Evolutionary conservation across 768 basidiomycete species (phyloP), one percentile per base, ranked within the genome.

Genomic region (Boletales sp.): DNA sequence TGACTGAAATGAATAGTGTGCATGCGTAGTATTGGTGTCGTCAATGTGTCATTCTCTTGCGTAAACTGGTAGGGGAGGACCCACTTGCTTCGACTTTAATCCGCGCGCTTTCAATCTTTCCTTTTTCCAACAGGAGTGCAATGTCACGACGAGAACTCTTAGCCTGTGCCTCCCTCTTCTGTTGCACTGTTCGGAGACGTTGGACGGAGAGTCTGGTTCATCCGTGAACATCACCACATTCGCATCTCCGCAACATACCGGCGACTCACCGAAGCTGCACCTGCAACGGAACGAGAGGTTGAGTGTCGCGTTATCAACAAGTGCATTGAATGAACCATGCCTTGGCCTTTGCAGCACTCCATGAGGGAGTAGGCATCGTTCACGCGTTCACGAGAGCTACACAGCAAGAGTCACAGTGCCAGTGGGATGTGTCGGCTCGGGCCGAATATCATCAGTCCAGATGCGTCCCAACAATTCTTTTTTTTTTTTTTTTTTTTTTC

Each of bases 101-200:
- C 56, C 82, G 75, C 4, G 93, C 90, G 0, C 87, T 92, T 72
- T 95, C 93, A 19, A 85, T 55, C 72, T 90, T 92, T 31, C 84
- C 82, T 64, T 77, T 78, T 69, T 93, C 90, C 8, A 95, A 65
- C 15, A 92, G 74, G 19, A 80, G 75, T 5, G 91, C 91, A 43
- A 94, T 90, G 54, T 94, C 91, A 38, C 90, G 76, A 17, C 93
- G 76, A 33, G 87, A 63, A 36, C 70, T 55, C 68, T 88, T 87
- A 2, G 85, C 84, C 17, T 96, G 82, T 0, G 94, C 92, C 57
- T 86, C 83, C 70, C 88, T 94, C 81, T 98, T 98, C 72, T 94
- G 89, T 58, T 94, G 88, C 10, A 93, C 72, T 17, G 85, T 94
- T 49, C 90, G 80, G 52, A 93, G 74, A 15, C 90, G 82, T 67